A percentile compares a stretch with the other conserved stretches of the same genome.
These are phyloP conservation scores for Kuraishia molischiana DNA, from an alignment of 805 yeast species.

Conservation along the genomic window DNA sequence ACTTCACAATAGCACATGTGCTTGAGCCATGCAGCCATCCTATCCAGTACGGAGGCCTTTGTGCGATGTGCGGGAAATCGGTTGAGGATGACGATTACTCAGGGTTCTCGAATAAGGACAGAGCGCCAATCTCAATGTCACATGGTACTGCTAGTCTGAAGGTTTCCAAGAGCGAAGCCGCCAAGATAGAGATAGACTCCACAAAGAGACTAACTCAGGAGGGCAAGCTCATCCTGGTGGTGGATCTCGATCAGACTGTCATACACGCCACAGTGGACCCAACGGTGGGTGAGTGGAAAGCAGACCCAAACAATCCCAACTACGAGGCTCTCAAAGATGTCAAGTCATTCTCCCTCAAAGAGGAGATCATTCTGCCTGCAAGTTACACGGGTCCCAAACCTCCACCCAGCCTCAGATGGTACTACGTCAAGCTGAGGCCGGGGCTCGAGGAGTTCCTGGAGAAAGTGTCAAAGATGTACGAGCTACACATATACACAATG, in stretches of 20 bases:
- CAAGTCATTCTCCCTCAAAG: slow-evolving; percentile 64
- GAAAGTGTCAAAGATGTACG: slow-evolving; percentile 56
- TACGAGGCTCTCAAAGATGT: slow-evolving; percentile 81
- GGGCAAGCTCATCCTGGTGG: slow-evolving; percentile 76
- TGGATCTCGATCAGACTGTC: slow-evolving; percentile 94
- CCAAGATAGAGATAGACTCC: slow-evolving; percentile 62
- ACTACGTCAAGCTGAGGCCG: slow-evolving; percentile 88
- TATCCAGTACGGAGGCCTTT: slow-evolving; percentile 89
- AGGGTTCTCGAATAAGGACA: slow-evolving; percentile 54
- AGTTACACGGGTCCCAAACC: slow-evolving; percentile 52
- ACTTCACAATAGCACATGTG: slow-evolving; percentile 39
- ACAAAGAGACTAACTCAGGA: slow-evolving; percentile 51
- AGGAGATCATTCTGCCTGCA: slow-evolving; percentile 52
- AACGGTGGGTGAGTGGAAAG: slow-evolving; percentile 93
- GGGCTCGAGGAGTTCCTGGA: slow-evolving; percentile 70
- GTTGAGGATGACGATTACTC: slow-evolving; percentile 68
- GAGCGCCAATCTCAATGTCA: slow-evolving; percentile 83
- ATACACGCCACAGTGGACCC: slow-evolving; percentile 98
- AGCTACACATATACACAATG: slow-evolving; percentile 95
- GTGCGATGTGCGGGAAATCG: slow-evolving; percentile 85
- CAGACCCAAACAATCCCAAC: slow-evolving; percentile 77
- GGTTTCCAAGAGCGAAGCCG: slow-evolving; percentile 81
- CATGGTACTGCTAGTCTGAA: slow-evolving; percentile 81
- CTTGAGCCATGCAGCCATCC: slow-evolving; percentile 85
- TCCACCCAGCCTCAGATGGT: slow-evolving; percentile 62